phyloP scores from a whole-genome alignment of 805 yeast genomes.

The Lipomyces mesembrius region DNA sequence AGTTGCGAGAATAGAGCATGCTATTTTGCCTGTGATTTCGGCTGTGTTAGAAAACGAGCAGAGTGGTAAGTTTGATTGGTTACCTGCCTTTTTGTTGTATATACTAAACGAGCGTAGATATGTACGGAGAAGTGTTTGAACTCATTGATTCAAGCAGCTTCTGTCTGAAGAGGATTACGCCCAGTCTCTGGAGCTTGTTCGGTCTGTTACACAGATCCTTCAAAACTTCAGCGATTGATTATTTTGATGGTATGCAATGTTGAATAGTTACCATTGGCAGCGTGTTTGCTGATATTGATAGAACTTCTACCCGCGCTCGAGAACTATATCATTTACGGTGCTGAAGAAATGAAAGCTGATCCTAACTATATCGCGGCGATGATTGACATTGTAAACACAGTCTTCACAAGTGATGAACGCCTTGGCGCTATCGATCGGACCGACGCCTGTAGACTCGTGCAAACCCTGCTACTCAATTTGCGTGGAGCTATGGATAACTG shows the following conservation, averaged over 20 bases:
- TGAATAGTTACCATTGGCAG: neutral
- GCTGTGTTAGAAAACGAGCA: constrained; percentile 67
- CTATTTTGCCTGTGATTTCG: constrained; percentile 69
- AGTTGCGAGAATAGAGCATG: constrained; percentile 65
- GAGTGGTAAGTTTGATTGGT: constrained; percentile 43
- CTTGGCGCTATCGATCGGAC: constrained; percentile 63
- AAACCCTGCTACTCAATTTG: constrained; percentile 64
- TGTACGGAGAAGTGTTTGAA: constrained; percentile 76
- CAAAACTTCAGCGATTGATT: constrained; percentile 56
- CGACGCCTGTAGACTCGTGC: constrained; percentile 65
- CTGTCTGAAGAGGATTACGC: constrained; percentile 62
- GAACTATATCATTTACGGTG: constrained; percentile 70
- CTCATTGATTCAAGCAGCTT: constrained; percentile 72
- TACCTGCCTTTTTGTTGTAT: neutral
- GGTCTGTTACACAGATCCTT: constrained; percentile 52
- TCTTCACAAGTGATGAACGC: constrained; percentile 47
- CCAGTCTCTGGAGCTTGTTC: constrained; percentile 75
- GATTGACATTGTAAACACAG: constrained; percentile 53
- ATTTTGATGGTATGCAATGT: constrained; percentile 54
- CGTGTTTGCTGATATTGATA: neutral
- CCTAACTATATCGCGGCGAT: constrained; percentile 56
- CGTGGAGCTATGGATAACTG: constrained; percentile 54
- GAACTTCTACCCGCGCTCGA: constrained; percentile 76
- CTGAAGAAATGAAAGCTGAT: constrained; percentile 54
- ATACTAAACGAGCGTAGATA: constrained; percentile 50